Evolutionary conservation across 116 monocot genomes (phyloP), one percentile per base, ranked within the genome.

Genomic region (Cymodocea nodosa): DNA sequence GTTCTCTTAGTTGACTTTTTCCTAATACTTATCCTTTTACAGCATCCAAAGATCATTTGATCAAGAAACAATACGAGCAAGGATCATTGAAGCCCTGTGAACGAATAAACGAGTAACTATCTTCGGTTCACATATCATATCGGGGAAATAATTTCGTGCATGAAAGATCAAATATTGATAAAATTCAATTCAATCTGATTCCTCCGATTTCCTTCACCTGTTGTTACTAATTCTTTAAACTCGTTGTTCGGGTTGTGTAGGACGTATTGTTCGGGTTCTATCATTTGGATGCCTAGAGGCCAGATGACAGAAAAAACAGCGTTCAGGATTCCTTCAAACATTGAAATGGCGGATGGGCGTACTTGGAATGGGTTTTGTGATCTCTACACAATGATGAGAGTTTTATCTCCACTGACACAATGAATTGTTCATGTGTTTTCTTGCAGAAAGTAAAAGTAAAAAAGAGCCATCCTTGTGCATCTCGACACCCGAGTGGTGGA

Each of bases 1-100:
- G 9, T 11, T 8, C 44, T 44, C 44, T 44, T 44, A 44, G 9
- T 44, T 44, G 6, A 60, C 49, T 9, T 44, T 18, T 8, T 23
- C 23, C 10, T 9, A 52, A 4, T 44, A 24, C 7, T 0, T 40
- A 39, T 0, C 52, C 37, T 48, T 22, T 37, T 0, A 69, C 85
- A 89, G 89, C 62, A 81, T 89, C 52, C 63, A 76, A 50, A 66
- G 66, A 36, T 39, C 63, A 19, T 60, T 62, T 56, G 81, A 89
- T 73, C 78, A 23, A 51, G 72, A 81, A 74, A 44, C 74, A 22
- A 64, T 80, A 50, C 78, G 80, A 4, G 69, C 73, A 40, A 83
- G 68, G 63, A 78, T 89, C 67, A 59, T 79, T 1, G 74, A 76
- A 71, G 71, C 72, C 17, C 11, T 68, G 18, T 88, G 73, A 83